These are phyloP conservation scores for Phytophthora pini DNA, from an alignment of 352 stramenopile species.

Conservation along the genomic window DNA sequence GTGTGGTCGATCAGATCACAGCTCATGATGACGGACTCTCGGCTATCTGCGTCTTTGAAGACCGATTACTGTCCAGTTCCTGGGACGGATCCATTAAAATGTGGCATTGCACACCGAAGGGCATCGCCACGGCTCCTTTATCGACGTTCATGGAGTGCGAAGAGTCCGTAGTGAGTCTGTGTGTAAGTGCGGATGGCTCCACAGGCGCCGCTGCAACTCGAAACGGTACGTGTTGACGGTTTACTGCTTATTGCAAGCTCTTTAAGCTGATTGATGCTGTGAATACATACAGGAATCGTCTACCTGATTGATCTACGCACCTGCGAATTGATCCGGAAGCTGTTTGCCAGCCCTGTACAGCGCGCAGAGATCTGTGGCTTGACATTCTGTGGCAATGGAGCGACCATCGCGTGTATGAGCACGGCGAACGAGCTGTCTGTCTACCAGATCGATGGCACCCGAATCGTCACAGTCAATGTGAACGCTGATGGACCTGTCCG, in stretches of 20 bases:
- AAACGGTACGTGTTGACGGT: constrained; percentile 52
- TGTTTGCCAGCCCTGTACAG: constrained; percentile 64
- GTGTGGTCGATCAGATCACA: constrained; percentile 81
- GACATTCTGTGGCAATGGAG: constrained; percentile 66
- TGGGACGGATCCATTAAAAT: constrained; percentile 84
- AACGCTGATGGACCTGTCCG: constrained; percentile 63
- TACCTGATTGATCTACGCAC: constrained; percentile 77
- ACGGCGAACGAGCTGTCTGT: constrained; percentile 74
- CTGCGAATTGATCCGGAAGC: constrained; percentile 67
- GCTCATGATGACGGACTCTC: constrained; percentile 84
- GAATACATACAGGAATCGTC: constrained; percentile 45
- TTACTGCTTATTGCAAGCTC: not conserved
- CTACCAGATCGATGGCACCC: constrained; percentile 68
- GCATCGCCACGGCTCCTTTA: constrained; percentile 67
- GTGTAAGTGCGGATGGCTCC: constrained; percentile 70
- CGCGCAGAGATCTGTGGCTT: constrained; percentile 63
- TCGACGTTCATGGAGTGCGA: constrained; percentile 82
- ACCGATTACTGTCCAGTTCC: constrained; percentile 75
- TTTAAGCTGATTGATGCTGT: not conserved
- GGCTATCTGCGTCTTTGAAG: constrained; percentile 78
- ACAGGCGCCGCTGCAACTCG: constrained; percentile 65
- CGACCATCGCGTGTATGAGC: constrained; percentile 69
- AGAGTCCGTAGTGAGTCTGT: constrained; percentile 69
- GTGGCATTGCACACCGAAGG: constrained; percentile 78
- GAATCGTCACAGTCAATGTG: constrained; percentile 63